These are phyloP conservation scores for Phlebopus sp. DNA, from an alignment of 1,284 basidiomycete species.

Conservation along the genomic window DNA sequence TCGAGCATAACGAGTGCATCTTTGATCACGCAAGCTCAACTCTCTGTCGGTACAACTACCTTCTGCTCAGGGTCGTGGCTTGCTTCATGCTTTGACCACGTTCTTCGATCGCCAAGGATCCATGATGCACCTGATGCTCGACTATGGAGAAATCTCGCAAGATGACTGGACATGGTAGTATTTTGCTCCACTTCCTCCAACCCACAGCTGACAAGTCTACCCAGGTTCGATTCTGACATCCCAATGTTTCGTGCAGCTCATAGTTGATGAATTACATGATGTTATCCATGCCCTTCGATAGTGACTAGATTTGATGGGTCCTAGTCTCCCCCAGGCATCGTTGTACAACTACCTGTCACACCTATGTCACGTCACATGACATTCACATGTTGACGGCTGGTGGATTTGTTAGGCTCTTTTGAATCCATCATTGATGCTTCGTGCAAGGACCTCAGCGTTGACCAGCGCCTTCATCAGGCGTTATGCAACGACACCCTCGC, in stretches of 20 bases:
- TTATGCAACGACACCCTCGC: constrained; percentile 55
- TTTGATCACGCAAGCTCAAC: constrained; percentile 1
- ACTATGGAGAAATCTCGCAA: background rate
- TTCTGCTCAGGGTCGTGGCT: background rate
- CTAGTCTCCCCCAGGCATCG: too few relatives aligned
- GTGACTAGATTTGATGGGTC: too few relatives aligned
- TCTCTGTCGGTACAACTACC: constrained; percentile 7
- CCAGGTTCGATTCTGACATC: constrained; percentile 2
- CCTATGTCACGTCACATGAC: too few relatives aligned
- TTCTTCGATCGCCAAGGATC: background rate
- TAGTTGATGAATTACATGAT: too few relatives aligned
- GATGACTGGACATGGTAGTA: background rate
- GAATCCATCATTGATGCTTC: too few relatives aligned
- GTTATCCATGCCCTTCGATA: too few relatives aligned
- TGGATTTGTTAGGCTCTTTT: too few relatives aligned
- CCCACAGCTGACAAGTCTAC: background rate
- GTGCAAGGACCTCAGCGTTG: constrained; percentile 26
- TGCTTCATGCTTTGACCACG: background rate
- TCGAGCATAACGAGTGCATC: constrained; percentile 3
- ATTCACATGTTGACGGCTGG: too few relatives aligned
- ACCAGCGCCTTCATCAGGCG: constrained; percentile 37
- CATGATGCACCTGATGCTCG: background rate
- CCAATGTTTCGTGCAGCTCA: background rate
- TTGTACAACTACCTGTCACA: too few relatives aligned
- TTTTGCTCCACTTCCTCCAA: too few relatives aligned